These are phyloP conservation scores for Hypoxylon sp. DNA, from an alignment of 2,329 filamentous ascomycete species.

Conservation along the genomic window DNA sequence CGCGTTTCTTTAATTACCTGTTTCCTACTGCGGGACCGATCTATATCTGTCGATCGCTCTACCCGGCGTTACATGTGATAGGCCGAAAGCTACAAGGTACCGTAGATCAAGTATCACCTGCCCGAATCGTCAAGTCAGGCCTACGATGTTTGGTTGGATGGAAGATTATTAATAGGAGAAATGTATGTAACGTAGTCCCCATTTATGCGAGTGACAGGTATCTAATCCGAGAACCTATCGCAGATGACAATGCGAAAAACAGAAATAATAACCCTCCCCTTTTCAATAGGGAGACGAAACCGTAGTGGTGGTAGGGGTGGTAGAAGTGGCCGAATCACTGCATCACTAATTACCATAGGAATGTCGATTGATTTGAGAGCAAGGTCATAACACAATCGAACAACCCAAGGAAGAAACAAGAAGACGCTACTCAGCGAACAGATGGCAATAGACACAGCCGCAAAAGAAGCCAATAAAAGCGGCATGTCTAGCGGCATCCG, in stretches of 20 bases:
- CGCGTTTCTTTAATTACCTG: conserved; percentile 23
- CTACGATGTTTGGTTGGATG: conserved; percentile 34
- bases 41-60: conserved; percentile 28
- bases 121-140: conserved; percentile 36
- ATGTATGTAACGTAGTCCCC: conserved; percentile 38
- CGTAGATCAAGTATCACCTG: conserved; percentile 28
- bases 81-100: conserved; percentile 19
- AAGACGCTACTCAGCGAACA: background rate
- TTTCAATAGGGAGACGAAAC: too few species aligned
- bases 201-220: conserved; percentile 3
- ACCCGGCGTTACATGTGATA: conserved; percentile 35
- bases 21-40: conserved; percentile 27
- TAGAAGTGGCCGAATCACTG: background rate
- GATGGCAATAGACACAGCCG: background rate
- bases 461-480: too few species aligned
- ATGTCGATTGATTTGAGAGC: background rate
- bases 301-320: too few species aligned
- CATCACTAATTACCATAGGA: background rate
- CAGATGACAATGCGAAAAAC: too few species aligned
- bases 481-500: background rate
- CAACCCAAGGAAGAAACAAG: background rate
- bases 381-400: background rate
- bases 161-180: conserved; percentile 15
- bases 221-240: background rate
- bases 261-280: too few species aligned